A percentile compares a stretch with the other conserved stretches of the same genome.
These are phyloP conservation scores for Myxozyma lipomycoides DNA, from an alignment of 805 yeast species.

Conservation along the genomic window DNA sequence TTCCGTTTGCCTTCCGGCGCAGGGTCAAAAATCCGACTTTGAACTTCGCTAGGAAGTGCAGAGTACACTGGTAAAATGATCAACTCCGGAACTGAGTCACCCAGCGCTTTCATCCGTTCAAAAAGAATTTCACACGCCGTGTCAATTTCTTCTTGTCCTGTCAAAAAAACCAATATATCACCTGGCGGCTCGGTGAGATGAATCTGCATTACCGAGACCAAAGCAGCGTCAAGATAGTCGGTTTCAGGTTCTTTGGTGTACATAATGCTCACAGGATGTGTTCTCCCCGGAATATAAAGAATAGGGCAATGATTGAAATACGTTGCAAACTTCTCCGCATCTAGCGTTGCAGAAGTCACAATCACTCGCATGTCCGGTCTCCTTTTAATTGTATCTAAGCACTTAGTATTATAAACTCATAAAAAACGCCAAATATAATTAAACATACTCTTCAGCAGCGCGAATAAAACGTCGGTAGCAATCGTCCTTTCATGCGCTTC, in stretches of 20 bases:
- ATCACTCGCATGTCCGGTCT: conserved; percentile 70
- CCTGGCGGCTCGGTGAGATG: conserved; percentile 69
- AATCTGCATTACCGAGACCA: conserved; percentile 81
- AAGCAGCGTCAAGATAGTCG: conserved; percentile 83
- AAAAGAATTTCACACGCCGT: conserved; percentile 67
- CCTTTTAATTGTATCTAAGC: conserved; percentile 45
- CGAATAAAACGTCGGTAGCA: conserved; percentile 81
- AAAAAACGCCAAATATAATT: conserved; percentile 1
- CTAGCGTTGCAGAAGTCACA: conserved; percentile 92
- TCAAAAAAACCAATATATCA: conserved; percentile 83
- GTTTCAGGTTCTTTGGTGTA: conserved; percentile 86
- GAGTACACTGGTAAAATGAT: conserved; percentile 86
- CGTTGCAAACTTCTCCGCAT: conserved; percentile 78
- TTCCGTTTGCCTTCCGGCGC: conserved; percentile 77
- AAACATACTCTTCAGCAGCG: conserved; percentile 59
- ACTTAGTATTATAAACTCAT: not conserved
- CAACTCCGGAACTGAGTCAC: conserved; percentile 55
- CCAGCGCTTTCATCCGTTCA: conserved; percentile 63
- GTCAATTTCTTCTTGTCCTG: conserved; percentile 97
- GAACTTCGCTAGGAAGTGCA: conserved; percentile 80
- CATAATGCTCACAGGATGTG: conserved; percentile 84
- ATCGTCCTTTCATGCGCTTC: conserved; percentile 97
- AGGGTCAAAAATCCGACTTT: conserved; percentile 75
- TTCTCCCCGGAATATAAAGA: conserved; percentile 83
- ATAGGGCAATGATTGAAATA: conserved; percentile 84